A percentile compares a stretch with the other conserved stretches of the same genome.
These are phyloP conservation scores for Hygrophoropsis aurantiaca DNA, from an alignment of 768 basidiomycete genomes.

Conservation along the genomic window DNA sequence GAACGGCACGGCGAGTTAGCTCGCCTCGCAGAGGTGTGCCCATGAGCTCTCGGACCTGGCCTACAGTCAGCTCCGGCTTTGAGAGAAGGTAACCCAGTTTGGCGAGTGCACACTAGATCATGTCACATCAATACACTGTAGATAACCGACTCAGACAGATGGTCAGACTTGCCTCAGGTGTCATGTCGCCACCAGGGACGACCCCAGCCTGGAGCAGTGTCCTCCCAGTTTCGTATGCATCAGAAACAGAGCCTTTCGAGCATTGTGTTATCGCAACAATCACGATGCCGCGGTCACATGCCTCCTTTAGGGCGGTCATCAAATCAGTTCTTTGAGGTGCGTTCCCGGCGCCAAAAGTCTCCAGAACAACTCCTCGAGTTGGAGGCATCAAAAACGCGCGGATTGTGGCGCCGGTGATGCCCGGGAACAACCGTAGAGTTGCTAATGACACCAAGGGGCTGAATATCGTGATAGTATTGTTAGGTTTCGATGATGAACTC, in stretches of 20 bases:
- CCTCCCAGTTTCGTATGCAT: slow-evolving; percentile 79
- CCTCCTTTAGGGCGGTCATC: slow-evolving; percentile 72
- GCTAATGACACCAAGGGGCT: slow-evolving; percentile 44
- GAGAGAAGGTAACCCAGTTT: slow-evolving; percentile 90
- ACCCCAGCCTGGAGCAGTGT: slow-evolving; percentile 72
- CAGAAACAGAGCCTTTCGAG: slow-evolving; percentile 79
- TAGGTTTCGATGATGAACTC: slow-evolving; percentile 21
- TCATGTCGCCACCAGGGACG: slow-evolving; percentile 89
- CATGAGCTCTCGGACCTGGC: slow-evolving; percentile 74
- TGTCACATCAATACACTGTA: slow-evolving; percentile 2
- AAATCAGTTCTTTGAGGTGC: slow-evolving; percentile 82
- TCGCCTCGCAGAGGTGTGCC: slow-evolving; percentile 84
- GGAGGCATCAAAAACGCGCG: slow-evolving; percentile 75
- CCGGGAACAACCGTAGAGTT: slow-evolving; percentile 83
- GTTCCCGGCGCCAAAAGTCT: slow-evolving; percentile 93
- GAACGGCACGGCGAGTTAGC: slow-evolving; percentile 57
- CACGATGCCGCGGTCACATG: slow-evolving; percentile 79
- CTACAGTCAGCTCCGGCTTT: slow-evolving; percentile 69
- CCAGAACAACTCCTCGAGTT: slow-evolving; percentile 79
- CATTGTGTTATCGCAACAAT: slow-evolving; percentile 94
- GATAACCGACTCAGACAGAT: background rate
- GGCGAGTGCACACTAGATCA: slow-evolving; percentile 79
- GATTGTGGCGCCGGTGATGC: slow-evolving; percentile 74
- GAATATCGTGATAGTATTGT: slow-evolving; percentile 10
- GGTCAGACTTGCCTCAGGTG: slow-evolving; percentile 71